Evolutionary conservation across 768 basidiomycete genomes (phyloP).

Genomic region (Russula lepida): DNA sequence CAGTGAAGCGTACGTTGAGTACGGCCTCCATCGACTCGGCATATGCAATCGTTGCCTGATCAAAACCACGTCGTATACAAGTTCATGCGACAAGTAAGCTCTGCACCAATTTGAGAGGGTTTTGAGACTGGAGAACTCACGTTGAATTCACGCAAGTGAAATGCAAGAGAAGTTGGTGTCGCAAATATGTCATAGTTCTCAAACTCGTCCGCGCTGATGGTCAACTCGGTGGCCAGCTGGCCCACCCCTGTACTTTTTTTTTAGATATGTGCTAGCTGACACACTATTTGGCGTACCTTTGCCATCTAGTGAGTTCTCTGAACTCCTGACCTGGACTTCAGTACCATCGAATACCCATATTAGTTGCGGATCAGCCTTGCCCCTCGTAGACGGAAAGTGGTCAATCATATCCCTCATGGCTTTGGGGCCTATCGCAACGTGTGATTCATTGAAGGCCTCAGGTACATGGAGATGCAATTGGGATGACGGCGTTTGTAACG

Average conservation of each 20-base stretch:
- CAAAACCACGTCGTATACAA: background rate
- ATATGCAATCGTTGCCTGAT: conserved; percentile 70
- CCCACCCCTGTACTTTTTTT: conserved; percentile 37
- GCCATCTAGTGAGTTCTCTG: conserved; percentile 55
- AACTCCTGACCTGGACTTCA: conserved; percentile 61
- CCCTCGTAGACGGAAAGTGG: conserved; percentile 62
- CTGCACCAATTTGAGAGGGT: background rate
- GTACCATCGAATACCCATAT: conserved; percentile 69
- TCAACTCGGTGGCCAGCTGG: conserved; percentile 67
- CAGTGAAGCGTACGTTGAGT: conserved; percentile 68
- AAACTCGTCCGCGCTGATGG: conserved; percentile 72
- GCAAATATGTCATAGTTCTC: conserved; percentile 62
- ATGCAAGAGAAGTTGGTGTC: conserved; percentile 59
- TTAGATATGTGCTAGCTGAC: background rate
- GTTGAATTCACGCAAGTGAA: conserved; percentile 79
- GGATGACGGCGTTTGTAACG: conserved; percentile 48
- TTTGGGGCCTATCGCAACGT: conserved; percentile 61
- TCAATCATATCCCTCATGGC: conserved; percentile 72
- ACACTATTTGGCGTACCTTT: conserved; percentile 42
- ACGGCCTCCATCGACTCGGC: conserved; percentile 61
- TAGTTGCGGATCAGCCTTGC: conserved; percentile 69
- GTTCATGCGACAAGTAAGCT: background rate
- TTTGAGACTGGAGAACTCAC: conserved; percentile 32
- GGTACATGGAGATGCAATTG: conserved; percentile 62
- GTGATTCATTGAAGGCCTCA: conserved; percentile 50